Evolutionary conservation across 306 rosid species (phyloP).

Genomic region (Notholithocarpus densiflorus): DNA sequence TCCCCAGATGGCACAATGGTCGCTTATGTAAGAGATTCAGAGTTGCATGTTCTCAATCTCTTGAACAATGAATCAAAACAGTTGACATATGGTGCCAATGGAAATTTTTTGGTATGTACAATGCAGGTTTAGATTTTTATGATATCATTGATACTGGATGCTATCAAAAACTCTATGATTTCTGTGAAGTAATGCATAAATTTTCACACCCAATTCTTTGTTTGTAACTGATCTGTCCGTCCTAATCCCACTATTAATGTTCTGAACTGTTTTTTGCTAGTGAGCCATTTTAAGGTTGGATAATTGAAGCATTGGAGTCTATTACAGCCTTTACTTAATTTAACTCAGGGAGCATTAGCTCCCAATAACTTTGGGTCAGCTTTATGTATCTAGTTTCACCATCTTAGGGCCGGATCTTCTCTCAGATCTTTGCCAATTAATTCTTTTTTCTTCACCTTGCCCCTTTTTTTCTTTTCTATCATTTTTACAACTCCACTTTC

Average conservation of each 20-base stretch:
- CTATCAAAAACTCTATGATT: not conserved
- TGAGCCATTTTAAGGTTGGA: conserved; percentile 9
- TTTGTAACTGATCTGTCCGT: not conserved
- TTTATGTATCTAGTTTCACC: conserved; percentile 15
- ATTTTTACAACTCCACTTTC: not conserved
- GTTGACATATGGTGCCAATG: conserved; percentile 69
- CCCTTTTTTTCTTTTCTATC: conserved; percentile 2
- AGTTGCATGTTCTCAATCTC: conserved; percentile 72
- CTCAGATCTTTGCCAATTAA: too few species aligned
- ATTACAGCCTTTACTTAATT: not conserved
- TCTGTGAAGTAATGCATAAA: conserved; percentile 2
- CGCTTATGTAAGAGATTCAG: conserved; percentile 65
- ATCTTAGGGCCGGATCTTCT: not conserved
- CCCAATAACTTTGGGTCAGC: conserved; percentile 12
- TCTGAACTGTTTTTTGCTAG: not conserved
- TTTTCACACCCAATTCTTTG: not conserved
- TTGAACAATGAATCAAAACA: conserved; percentile 58
- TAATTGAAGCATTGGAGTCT: conserved; percentile 6
- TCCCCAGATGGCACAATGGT: conserved; percentile 90
- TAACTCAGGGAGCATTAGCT: not conserved
- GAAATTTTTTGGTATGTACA: conserved; percentile 59
- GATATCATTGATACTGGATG: conserved; percentile 2
- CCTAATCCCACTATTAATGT: conserved; percentile 6
- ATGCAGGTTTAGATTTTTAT: conserved; percentile 5
- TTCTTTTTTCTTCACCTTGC: not conserved